Evolutionary conservation across 2,329 filamentous ascomycete genomes (phyloP).

Genomic region (Ramularia collo-cygni): DNA sequence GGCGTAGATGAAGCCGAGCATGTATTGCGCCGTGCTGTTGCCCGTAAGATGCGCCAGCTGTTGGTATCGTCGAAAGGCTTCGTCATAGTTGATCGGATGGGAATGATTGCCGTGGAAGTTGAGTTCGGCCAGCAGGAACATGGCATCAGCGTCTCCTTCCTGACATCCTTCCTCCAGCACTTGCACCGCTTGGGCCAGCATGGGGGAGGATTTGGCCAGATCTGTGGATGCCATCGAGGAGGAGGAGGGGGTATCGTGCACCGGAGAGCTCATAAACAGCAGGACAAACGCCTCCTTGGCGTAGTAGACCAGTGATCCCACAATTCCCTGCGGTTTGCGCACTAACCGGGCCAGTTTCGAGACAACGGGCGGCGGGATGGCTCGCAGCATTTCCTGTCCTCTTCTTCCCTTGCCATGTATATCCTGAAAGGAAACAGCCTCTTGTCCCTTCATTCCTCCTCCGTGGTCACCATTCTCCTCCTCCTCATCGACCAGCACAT

Average conservation of each 20-base stretch:
- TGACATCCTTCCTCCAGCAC: slow-evolving; percentile 52
- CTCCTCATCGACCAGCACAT: slow-evolving; percentile 1
- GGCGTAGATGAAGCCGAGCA: slow-evolving; percentile 92
- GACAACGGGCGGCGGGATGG: slow-evolving; percentile 35
- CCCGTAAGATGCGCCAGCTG: slow-evolving; percentile 68
- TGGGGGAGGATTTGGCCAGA: slow-evolving; percentile 43
- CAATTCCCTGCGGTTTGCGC: slow-evolving; percentile 50
- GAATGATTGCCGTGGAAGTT: slow-evolving; percentile 96
- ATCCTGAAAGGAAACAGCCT: slow-evolving; percentile 3
- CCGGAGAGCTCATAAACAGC: slow-evolving; percentile 58
- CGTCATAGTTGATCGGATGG: slow-evolving; percentile 71
- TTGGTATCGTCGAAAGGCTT: slow-evolving; percentile 75
- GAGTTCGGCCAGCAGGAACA: slow-evolving; percentile 85
- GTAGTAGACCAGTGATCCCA: slow-evolving; percentile 54
- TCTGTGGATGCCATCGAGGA: slow-evolving; percentile 35
- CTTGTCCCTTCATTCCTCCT: slow-evolving; percentile 2
- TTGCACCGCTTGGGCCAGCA: slow-evolving; percentile 51
- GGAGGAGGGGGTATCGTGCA: slow-evolving; percentile 36
- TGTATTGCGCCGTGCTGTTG: slow-evolving; percentile 89
- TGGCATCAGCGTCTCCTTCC: slow-evolving; percentile 65
- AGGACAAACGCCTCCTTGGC: slow-evolving; percentile 55
- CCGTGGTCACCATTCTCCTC: slow-evolving; percentile 6
- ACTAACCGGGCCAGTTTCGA: slow-evolving; percentile 35
- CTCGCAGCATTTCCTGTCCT: slow-evolving; percentile 35
- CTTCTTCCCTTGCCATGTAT: slow-evolving; percentile 27